Evolutionary conservation across 352 stramenopile genomes (phyloP), one percentile per base, ranked within the genome.

Genomic region (Phytophthora podocarpi): DNA sequence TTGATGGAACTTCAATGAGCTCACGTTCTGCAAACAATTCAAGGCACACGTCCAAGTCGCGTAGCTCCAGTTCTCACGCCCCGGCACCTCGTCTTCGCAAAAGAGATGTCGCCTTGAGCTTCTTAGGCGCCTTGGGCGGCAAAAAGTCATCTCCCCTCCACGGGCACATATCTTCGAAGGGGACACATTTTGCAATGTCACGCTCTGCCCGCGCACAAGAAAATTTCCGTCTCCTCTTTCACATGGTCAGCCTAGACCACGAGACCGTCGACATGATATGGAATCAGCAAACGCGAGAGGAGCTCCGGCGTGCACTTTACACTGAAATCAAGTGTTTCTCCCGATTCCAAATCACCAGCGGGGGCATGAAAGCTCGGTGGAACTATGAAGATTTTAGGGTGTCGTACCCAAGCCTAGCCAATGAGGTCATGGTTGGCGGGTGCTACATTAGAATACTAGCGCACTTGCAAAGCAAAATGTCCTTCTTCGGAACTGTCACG

Each of bases 331-430:
- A 97, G 47, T 60, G 68, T 7, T 93, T 98, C 47, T 83, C 74
- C 6, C 75, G 88, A 34, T 89, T 93, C 16, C 82, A 92, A 45
- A 82, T 78, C 31, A 86, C 67, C n/a, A 67, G 74, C 15, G 82
- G 73, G 2, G 70, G 60, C 35, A 83, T 89, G 45, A 86, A 91
- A 50, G 86, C 95, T 27, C 76, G 93, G 13, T 99, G 96, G 96
- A 99, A 99, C 64, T 95, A 97, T 56, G 91, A 98, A 71, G 93
- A 98, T 70, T 99, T 98, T 53, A 60, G 50, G 12, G 91, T 99
- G 11, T 64, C 85, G 1, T 99, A 98, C 67, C 54, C 81, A 21
- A 98, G 87, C 26, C 70, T 99, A 6, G 66, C 73, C 11, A 70
- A 85, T 20, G 94, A 98, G 67, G 59, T 97, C 2, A 61, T 89